A percentile compares a stretch with the other conserved stretches of the same genome.
Evolutionary conservation across 1,284 basidiomycete genomes (phyloP).

Genomic region (Takashimella tepidaria): DNA sequence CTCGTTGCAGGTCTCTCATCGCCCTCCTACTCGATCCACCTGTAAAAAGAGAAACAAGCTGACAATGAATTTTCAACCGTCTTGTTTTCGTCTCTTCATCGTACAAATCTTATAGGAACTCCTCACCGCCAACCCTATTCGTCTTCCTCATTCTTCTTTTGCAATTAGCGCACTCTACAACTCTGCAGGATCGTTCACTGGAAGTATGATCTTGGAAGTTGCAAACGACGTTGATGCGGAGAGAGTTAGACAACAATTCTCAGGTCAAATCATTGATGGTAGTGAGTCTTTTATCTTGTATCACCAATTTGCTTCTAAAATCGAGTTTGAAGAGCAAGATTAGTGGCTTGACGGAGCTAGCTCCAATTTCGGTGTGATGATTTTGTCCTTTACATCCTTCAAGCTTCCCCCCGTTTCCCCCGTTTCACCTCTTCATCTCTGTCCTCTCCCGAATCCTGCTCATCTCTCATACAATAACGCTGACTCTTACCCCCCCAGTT

Average conservation of each 20-base stretch:
- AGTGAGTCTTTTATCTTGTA: conserved; percentile 29
- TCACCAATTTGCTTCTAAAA: no score
- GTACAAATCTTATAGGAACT: conserved; percentile 24
- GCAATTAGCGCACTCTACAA: conserved; percentile 27
- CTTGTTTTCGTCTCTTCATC: background rate
- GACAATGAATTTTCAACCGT: no score
- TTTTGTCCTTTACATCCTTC: no score
- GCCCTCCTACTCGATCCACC: background rate
- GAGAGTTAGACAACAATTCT: conserved; percentile 30
- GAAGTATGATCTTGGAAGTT: conserved; percentile 33
- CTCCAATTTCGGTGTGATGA: no score
- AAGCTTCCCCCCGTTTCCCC: no score
- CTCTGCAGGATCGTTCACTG: conserved; percentile 23
- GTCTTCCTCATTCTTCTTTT: conserved; percentile 22
- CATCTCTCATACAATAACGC: background rate
- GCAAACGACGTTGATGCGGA: conserved; percentile 34
- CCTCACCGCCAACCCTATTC: conserved; percentile 25
- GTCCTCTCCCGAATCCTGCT: no score
- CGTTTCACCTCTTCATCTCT: no score
- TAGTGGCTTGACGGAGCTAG: no score
- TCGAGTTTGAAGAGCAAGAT: no score
- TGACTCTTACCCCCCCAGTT: conserved; percentile 18
- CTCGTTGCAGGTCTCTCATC: background rate
- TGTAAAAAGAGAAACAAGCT: no score
- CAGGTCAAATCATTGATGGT: conserved; percentile 38